phyloP scores from a whole-genome alignment of 495 filamentous ascomycete genomes.

The Aspergillus heteromorphus region DNA sequence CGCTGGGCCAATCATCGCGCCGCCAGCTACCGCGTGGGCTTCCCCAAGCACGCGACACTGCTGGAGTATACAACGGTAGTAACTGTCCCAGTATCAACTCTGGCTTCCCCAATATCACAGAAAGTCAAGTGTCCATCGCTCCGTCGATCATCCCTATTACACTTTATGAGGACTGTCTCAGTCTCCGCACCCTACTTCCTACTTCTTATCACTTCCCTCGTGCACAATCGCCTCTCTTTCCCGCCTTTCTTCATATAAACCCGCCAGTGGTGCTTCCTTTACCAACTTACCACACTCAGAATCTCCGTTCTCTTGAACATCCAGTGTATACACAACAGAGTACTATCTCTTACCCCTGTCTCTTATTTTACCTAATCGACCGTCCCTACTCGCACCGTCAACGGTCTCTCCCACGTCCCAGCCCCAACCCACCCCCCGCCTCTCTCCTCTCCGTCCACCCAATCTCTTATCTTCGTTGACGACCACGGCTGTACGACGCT shows the following conservation, averaged over 20 bases:
- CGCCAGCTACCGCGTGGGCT: conserved; percentile 29
- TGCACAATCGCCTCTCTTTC: not conserved
- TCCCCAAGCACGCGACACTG: conserved; percentile 44
- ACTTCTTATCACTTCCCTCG: not conserved
- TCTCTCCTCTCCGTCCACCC: not conserved
- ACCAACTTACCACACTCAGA: no score
- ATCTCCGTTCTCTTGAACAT: not conserved
- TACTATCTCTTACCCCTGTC: no score
- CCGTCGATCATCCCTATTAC: conserved; percentile 13
- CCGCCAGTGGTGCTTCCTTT: not conserved
- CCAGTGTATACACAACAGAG: no score
- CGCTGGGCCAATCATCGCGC: conserved; percentile 26
- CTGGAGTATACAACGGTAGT: no score
- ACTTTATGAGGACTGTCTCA: not conserved
- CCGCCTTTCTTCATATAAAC: not conserved
- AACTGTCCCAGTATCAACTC: no score
- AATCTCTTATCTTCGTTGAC: not conserved
- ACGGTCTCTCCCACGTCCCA: not conserved
- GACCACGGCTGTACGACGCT: not conserved
- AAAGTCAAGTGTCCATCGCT: not conserved
- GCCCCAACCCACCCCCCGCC: no score
- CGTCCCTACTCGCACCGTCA: not conserved
- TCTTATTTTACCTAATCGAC: not conserved
- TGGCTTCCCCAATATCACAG: conserved; percentile 13
- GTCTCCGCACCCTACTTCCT: not conserved